Conservation (phyloP, 345 rosid species). For the Salix koriyanagi region DNA sequence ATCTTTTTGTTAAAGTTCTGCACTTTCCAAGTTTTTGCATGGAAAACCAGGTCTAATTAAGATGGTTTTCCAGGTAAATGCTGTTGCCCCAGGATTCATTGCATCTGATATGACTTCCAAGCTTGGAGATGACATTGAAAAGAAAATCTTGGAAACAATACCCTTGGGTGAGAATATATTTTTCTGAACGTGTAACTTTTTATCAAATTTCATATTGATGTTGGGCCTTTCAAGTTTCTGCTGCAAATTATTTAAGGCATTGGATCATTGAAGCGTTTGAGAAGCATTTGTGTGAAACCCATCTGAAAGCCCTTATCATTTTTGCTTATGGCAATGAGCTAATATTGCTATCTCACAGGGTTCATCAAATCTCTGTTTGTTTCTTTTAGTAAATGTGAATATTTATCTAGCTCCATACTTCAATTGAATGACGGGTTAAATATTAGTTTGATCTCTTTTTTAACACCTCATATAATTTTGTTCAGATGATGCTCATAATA, state of each 20-base stretch:
- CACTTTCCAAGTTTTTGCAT: not conserved
- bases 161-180: constrained; percentile 61
- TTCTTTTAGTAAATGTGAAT: not conserved
- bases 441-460: not conserved
- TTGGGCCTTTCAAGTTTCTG: not conserved
- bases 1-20: not conserved
- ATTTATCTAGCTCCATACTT: not conserved
- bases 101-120: constrained; percentile 64
- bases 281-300: not conserved
- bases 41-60: constrained; percentile 7
- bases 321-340: not conserved
- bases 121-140: constrained; percentile 86
- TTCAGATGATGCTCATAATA: not conserved
- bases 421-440: not conserved
- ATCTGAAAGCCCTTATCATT: not conserved
- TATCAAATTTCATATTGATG: not conserved
- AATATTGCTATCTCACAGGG: not conserved
- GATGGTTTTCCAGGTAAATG: constrained; percentile 60
- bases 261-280: not conserved
- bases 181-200: not conserved
- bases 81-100: constrained; percentile 90
- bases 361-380: not conserved
- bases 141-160: constrained; percentile 79
- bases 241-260: not conserved
- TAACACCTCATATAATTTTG: not conserved